Evolutionary conservation across 192 early-diverging fungal species (phyloP).

Genomic region (Diversispora eburnea): DNA sequence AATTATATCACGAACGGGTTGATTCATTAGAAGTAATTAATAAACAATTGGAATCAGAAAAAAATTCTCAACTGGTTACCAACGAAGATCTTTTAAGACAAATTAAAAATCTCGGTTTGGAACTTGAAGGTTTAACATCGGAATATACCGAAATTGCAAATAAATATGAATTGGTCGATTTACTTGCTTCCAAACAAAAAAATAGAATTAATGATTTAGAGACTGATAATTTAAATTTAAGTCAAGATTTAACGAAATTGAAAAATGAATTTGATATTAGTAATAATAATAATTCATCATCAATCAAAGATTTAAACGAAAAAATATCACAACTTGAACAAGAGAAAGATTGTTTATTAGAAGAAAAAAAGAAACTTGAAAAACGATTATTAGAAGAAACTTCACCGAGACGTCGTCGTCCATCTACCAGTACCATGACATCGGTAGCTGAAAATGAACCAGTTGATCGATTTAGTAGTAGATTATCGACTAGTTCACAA

Average conservation of each 20-base stretch:
- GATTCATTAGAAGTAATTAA: slow-evolving; percentile 10
- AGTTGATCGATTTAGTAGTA: background rate
- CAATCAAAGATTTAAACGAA: slow-evolving; percentile 18
- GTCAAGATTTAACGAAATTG: background rate
- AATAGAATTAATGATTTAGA: slow-evolving; percentile 33
- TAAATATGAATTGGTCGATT: slow-evolving; percentile 36
- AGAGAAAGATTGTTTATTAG: background rate
- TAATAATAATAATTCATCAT: too few species aligned
- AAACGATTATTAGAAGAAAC: slow-evolving; percentile 2
- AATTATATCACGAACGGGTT: background rate
- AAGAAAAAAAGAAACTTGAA: slow-evolving; percentile 17
- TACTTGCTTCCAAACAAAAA: slow-evolving; percentile 34
- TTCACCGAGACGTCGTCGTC: background rate
- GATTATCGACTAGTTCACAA: slow-evolving; percentile 1
- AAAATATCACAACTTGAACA: slow-evolving; percentile 20
- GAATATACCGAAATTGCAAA: slow-evolving; percentile 35
- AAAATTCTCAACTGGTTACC: background rate
- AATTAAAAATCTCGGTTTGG: slow-evolving; percentile 32
- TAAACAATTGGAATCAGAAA: slow-evolving; percentile 17
- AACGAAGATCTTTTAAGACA: background rate
- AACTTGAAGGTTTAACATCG: slow-evolving; percentile 37
- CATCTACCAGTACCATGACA: background rate
- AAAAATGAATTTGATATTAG: background rate
- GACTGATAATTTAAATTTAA: background rate
- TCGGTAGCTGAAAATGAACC: background rate